phyloP scores from a whole-genome alignment of 1,284 basidiomycete genomes.

The Apiotrichum porosum region DNA sequence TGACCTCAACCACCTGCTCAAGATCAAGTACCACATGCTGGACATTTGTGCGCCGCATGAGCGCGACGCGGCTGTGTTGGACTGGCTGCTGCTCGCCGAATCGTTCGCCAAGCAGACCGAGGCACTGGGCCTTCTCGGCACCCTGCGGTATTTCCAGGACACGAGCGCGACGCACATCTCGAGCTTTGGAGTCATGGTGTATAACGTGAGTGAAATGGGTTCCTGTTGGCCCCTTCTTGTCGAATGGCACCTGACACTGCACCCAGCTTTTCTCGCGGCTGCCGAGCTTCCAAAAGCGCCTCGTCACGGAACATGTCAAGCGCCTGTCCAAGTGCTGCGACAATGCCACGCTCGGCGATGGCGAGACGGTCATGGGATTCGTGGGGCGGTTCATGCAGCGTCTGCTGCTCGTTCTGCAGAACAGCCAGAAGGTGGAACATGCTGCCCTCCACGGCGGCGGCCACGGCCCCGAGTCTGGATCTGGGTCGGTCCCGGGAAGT shows the following conservation, averaged over 20 bases:
- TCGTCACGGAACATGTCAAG: conserved; percentile 5
- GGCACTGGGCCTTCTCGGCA: conserved; percentile 5
- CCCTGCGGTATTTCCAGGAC: conserved; percentile 19
- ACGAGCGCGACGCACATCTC: conserved; percentile 20
- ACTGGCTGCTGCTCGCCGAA: conserved; percentile 15
- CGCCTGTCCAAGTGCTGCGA: conserved; percentile 11
- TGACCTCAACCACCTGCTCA: conserved; percentile 14
- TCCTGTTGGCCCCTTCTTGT: too few relatives aligned
- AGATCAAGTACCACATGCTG: conserved; percentile 18
- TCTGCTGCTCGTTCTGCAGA: background rate
- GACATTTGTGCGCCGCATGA: conserved; percentile 6
- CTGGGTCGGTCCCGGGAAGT: background rate
- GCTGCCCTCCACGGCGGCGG: background rate
- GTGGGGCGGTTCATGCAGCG: conserved; percentile 17
- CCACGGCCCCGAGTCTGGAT: too few relatives aligned
- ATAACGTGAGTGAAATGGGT: conserved; percentile 10
- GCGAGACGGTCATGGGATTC: conserved; percentile 12
- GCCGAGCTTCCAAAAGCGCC: conserved; percentile 1
- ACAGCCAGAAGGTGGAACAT: background rate
- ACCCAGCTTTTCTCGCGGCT: conserved; percentile 9
- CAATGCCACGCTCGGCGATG: conserved; percentile 5
- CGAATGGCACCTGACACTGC: background rate
- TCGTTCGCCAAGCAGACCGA: conserved; percentile 15
- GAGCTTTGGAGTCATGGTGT: conserved; percentile 12
- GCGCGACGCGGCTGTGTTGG: conserved; percentile 3